Evolutionary conservation across 1,284 basidiomycete genomes (phyloP).

Genomic region (Puccinia horiana): DNA sequence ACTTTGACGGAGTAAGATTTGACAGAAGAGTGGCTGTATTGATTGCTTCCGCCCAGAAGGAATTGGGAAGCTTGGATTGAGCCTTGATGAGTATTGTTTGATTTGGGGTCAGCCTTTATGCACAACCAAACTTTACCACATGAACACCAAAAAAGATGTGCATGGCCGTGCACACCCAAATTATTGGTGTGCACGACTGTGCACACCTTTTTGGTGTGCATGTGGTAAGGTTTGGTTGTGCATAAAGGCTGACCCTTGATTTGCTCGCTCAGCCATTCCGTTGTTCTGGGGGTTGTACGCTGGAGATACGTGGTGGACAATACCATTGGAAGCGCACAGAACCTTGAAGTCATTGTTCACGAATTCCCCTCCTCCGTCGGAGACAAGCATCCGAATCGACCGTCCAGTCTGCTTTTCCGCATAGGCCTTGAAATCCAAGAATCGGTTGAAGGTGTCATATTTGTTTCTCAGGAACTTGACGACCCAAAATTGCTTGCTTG

Average conservation of each 20-base stretch:
- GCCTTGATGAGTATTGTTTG: background rate
- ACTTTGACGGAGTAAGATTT: background rate
- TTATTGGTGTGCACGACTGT: no score
- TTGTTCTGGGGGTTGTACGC: constrained; percentile 9
- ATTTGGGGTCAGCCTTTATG: background rate
- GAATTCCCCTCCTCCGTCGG: constrained; percentile 14
- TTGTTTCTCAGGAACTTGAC: constrained; percentile 4
- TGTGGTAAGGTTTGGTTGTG: no score
- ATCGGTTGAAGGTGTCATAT: background rate
- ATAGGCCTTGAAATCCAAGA: background rate
- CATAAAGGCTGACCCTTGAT: no score
- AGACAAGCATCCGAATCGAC: background rate
- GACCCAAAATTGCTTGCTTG: background rate
- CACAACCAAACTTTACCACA: no score
- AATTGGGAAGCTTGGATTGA: background rate
- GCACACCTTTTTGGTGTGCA: no score
- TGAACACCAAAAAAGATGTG: no score
- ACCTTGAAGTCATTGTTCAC: background rate
- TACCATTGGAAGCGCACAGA: background rate
- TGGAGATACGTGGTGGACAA: background rate
- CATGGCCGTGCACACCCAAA: no score
- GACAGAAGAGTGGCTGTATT: background rate
- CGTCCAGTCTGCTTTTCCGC: background rate
- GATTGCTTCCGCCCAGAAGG: background rate
- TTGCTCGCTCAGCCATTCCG: no score